Conservation (phyloP, 768 basidiomycete genomes). For the Cyathus striatus region DNA sequence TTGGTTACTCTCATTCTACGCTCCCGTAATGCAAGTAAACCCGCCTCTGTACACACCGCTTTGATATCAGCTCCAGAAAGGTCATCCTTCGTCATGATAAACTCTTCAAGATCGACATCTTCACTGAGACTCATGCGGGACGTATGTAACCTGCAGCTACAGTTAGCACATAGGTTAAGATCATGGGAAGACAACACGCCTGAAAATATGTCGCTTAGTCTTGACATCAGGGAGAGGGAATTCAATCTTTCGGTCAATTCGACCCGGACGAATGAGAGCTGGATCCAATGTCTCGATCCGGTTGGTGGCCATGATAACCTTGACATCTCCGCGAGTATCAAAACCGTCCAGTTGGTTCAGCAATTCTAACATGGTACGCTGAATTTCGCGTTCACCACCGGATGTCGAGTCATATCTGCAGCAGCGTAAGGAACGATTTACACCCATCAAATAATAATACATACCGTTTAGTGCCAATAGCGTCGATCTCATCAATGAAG, state of each 20-base stretch:
- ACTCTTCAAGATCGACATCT: conserved; percentile 94
- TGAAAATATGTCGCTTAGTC: conserved; percentile 98
- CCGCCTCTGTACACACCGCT: conserved; percentile 98
- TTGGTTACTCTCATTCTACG: conserved; percentile 93
- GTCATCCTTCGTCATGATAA: conserved; percentile 93
- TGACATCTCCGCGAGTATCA: conserved; percentile 98
- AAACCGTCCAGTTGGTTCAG: conserved; percentile 99
- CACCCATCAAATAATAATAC: conserved; percentile 7
- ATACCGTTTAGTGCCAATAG: conserved; percentile 95
- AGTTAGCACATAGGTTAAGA: conserved; percentile 2
- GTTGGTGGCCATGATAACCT: conserved; percentile 99
- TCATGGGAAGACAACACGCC: conserved; percentile 32
- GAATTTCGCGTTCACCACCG: conserved; percentile 98
- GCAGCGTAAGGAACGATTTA: not conserved
- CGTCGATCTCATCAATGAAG: conserved; percentile 99
- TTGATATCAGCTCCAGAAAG: conserved; percentile 98
- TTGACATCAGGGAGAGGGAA: conserved; percentile 97
- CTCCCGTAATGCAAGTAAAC: conserved; percentile 89
- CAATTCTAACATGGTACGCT: conserved; percentile 97
- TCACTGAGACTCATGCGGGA: conserved; percentile 85
- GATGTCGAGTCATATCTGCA: conserved; percentile 94
- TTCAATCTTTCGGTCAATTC: conserved; percentile 98
- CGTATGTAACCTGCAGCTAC: conserved; percentile 67
- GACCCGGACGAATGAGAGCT: conserved; percentile 95
- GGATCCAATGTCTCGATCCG: conserved; percentile 96